Base-by-base conservation (phyloP, 768 basidiomycete species). In the Phlebiopsis flavidoalba region DNA sequence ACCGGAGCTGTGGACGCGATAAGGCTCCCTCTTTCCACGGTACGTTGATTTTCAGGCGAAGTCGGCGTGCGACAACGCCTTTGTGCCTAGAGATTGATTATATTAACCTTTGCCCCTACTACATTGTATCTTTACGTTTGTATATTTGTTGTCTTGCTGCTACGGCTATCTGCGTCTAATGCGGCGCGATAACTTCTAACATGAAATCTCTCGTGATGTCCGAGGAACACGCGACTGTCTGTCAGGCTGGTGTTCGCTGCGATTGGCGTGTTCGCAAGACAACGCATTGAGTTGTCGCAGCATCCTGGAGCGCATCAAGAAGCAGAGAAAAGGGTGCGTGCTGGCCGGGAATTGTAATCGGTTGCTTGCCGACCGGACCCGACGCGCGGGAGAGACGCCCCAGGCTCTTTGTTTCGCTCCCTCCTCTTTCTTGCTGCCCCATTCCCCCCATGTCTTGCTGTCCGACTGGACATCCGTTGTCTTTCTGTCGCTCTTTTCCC, bases 1-100 rank as follows among this genome's bases (percentile, higher is more conserved):
- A 89, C 89, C 0, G 87, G n/a, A 89, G 64, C 81, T n/a, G 89
- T n/a, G 83, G 83, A 12, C 86, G 87, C n/a, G n/a, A n/a, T n/a
- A 67, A 76, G 77, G 8, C 74, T 73, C 2, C 63, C 58, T 71
- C 77, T 8, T 79, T 72, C 65, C 36, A 43, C 40, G 40, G 40
- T 17, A 2, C 26, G n/a, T 31, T 31, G 26, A 31, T 31, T n/a
- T n/a, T 31, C 24, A 55, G n/a, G 3, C 26, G 21, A 19, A 17
- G 40, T 17, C 40, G 10, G 40, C 17, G 40, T 12, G 17, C 40
- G 19, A 12, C 11, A 31, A 15, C 19, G 19, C 11, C 11, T 22
- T n/a, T n/a, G n/a, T n/a, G 21, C 49, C 11, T 14, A 50, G 48
- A 40, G 40, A 17, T 12, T 17, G 40, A 10, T 43, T 17, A 43